Percentiles rank a stretch among this genome's conserved stretches.
phyloP scores from a whole-genome alignment of 805 yeast genomes.

The Teunomyces pallodes region DNA sequence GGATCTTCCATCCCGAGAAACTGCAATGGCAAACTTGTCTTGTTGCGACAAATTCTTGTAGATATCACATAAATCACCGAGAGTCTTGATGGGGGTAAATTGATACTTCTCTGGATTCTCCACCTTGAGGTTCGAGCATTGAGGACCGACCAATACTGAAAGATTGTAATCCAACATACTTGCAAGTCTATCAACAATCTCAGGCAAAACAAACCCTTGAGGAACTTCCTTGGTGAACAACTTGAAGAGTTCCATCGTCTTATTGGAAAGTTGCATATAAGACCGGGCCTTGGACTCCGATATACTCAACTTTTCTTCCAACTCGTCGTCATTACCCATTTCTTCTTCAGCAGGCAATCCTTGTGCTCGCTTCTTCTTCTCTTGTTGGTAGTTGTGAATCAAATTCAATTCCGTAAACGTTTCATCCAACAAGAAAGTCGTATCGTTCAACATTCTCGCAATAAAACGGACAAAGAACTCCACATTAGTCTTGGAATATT shows the following conservation, averaged over 20 bases:
- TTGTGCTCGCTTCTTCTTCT: slow-evolving; percentile 48
- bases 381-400: slow-evolving; percentile 74
- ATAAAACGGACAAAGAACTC: slow-evolving; percentile 89
- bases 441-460: slow-evolving; percentile 92
- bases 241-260: slow-evolving; percentile 75
- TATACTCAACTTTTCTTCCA: slow-evolving; percentile 50
- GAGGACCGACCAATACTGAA: slow-evolving; percentile 92
- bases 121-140: slow-evolving; percentile 85
- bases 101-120: slow-evolving; percentile 76
- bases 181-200: slow-evolving; percentile 89
- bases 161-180: slow-evolving; percentile 94
- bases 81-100: slow-evolving; percentile 74
- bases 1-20: slow-evolving; percentile 90
- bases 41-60: slow-evolving; percentile 70
- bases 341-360: slow-evolving; percentile 32
- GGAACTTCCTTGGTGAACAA: slow-evolving; percentile 87
- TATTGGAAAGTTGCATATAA: slow-evolving; percentile 77
- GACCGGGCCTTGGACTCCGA: slow-evolving; percentile 80
- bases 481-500: slow-evolving; percentile 64
- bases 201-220: slow-evolving; percentile 77
- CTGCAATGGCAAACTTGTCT: slow-evolving; percentile 68
- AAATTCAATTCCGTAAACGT: slow-evolving; percentile 74
- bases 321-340: slow-evolving; percentile 59
- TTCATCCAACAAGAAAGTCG: slow-evolving; percentile 89
- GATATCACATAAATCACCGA: slow-evolving; percentile 69